Percentiles rank a stretch among this genome's conserved stretches.
phyloP scores from a whole-genome alignment of 2,329 filamentous ascomycete genomes.

The Arthrobotrys musiformis region DNA sequence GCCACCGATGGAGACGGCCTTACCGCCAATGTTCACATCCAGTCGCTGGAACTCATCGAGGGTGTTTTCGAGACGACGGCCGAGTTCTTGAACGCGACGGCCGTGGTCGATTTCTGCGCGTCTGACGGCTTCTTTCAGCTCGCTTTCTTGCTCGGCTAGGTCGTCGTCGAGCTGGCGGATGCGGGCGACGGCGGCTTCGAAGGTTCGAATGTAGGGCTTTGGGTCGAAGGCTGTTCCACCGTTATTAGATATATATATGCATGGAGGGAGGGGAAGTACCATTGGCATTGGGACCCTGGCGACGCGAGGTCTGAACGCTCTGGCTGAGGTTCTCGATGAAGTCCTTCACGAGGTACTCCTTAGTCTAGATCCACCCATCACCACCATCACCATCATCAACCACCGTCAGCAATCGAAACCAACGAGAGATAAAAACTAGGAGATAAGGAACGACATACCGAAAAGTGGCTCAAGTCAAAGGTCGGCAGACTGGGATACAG shows the following conservation, averaged over 20 bases:
- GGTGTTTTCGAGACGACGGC: constrained; percentile 88
- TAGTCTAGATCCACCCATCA: too few relatives aligned
- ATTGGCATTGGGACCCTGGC: constrained; percentile 68
- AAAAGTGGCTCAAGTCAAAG: constrained; percentile 42
- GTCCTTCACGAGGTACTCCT: constrained; percentile 97
- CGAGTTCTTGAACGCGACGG: constrained; percentile 86
- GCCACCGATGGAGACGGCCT: constrained; percentile 94
- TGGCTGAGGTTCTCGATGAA: constrained; percentile 95
- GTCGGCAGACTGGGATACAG: constrained; percentile 44
- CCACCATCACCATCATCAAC: not conserved
- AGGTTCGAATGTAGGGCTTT: constrained; percentile 94
- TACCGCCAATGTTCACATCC: constrained; percentile 85
- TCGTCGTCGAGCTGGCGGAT: constrained; percentile 74
- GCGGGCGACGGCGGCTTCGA: constrained; percentile 75
- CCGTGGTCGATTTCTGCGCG: constrained; percentile 92
- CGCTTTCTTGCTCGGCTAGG: constrained; percentile 88
- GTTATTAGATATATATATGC: too few relatives aligned
- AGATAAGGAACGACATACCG: constrained; percentile 4
- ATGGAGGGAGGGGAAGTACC: constrained; percentile 48
- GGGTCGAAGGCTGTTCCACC: constrained; percentile 78
- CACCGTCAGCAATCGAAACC: not conserved
- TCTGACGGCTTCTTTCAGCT: constrained; percentile 87
- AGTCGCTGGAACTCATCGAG: constrained; percentile 91
- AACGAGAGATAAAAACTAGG: too few relatives aligned
- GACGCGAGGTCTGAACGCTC: constrained; percentile 80